Base-by-base conservation (phyloP, 345 rosid genomes). In the Acer saccharum region DNA sequence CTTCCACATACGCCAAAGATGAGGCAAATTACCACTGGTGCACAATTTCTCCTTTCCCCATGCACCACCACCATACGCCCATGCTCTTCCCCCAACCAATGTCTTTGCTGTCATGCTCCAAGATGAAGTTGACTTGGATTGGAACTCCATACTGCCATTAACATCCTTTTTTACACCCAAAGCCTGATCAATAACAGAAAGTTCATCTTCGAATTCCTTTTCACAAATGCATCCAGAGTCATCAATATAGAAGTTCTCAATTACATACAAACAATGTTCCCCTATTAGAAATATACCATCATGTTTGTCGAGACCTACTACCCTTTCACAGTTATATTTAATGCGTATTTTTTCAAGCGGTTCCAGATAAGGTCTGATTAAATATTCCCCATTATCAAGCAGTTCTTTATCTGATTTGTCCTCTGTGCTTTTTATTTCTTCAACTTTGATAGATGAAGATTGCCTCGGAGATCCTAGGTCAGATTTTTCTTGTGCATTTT, bases 1-100 rank as follows among this genome's bases (percentile, higher is more conserved):
- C 88, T 96, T 96, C 99, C 99, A 96, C 99, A 94, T 94, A 79
- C 80, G 94, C 98, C 98, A 94, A 67, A 89, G 92, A 83, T 96
- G 99, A 62, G 97, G 95, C 75, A 97, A 80, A 85, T 89, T 97
- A 75, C 94, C 93, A 76, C 88, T 88, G 73, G 76, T 88, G 78
- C 90, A 76, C 60, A 90, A 84, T 86, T 87, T 94, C 89, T 94
- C 98, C 88, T 97, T 97, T 75, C 99, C 99, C 99, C 99, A 94
- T 44, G 98, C 99, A 83, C 99, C 99, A 80, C 98, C 98, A 89
- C 88, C 87, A 68, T 91, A 97, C 75, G 99, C 98, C 99, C 99
- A 97, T 54, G 99, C 99, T 83, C 96, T 88, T 69, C 98, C 99
- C 73, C 99, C 98, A 78, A 81, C 84, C 79, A 81, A 89, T 50